phyloP scores from a whole-genome alignment of 1,139 yeast species.

The Protomyces inundatus region DNA sequence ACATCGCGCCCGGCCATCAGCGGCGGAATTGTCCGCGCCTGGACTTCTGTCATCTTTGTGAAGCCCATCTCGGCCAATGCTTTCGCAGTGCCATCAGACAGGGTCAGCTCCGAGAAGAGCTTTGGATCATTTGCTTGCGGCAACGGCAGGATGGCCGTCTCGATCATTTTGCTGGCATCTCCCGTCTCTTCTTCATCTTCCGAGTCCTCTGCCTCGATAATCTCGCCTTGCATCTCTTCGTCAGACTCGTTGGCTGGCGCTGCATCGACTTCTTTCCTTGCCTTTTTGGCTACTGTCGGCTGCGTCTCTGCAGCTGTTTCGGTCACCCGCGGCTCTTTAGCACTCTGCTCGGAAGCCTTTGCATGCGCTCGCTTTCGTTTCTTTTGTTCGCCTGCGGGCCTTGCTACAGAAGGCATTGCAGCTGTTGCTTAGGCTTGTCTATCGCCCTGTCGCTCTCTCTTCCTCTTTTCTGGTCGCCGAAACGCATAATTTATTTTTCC shows the following conservation, averaged over 20 bases:
- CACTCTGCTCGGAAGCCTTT: neutral
- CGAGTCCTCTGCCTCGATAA: neutral
- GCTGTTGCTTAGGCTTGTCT: neutral
- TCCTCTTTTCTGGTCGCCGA: no score
- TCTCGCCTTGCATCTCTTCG: neutral
- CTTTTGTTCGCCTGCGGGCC: neutral
- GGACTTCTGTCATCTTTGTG: constrained; percentile 83
- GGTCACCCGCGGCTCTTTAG: neutral
- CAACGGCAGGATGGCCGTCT: constrained; percentile 18
- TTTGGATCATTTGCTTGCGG: constrained; percentile 32
- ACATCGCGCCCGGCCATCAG: constrained; percentile 92
- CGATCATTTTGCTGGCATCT: constrained; percentile 14
- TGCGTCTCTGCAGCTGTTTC: constrained; percentile 1
- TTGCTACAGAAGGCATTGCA: neutral
- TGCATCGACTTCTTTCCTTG: constrained; percentile 4
- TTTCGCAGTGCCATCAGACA: constrained; percentile 72
- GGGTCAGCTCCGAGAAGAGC: constrained; percentile 53
- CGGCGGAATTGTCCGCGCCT: constrained; percentile 91
- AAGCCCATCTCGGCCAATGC: constrained; percentile 84
- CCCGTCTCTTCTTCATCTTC: neutral
- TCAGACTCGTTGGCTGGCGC: neutral
- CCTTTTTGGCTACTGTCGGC: constrained; percentile 1
- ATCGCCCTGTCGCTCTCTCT: no score
- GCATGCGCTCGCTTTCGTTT: constrained; percentile 18
- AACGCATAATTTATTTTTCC: no score